Base-by-base conservation (phyloP, 352 stramenopile genomes). In the Thalassiosira delicatula region DNA sequence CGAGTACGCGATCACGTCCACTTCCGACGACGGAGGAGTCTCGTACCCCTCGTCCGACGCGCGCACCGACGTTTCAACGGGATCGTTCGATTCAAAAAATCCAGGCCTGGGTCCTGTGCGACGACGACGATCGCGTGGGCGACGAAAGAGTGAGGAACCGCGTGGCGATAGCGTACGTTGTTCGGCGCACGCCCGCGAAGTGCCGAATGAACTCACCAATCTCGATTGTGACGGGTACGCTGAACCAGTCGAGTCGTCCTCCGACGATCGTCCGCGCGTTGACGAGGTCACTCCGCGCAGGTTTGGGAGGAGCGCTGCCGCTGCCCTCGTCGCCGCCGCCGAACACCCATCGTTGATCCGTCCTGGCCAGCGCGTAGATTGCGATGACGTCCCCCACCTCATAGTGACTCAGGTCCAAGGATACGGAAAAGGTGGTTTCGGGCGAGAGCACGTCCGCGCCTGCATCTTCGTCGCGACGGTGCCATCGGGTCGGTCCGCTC, bases 211-310 rank as follows among this genome's bases (percentile, higher is more conserved):
- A 69, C 60, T 69, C 19, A 69, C 60, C 79, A 60, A 90, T 84
- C 19, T 80, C 62, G 29, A 91, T 84, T 19, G 83, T 90, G 7
- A 89, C 32, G 33, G 85, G 85, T 23, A 81, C 68, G 19, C 86
- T 91, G 49, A 90, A 91, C 78, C 85, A 93, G 61, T 89, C 77
- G 9, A 90, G 37, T 17, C 84, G 73, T 40, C 89, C 89, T 61
- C 87, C 66, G 49, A 92, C 77, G 53, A 84, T 92, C 2, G 90
- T 94, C 54, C 92, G 70, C 25, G 79, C 87, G 79, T 94, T 94
- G 14, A 91, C 90, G 21, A 94, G 70, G 62, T 94, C 90, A 51
- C 76, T 90, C 82, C 94, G 88, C 11, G 92, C 87, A n/a, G 42
- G 51, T 37, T 27, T 60, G 14, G 56, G 21, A 37, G 37, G 33